These are phyloP conservation scores for Rutstroemia sp. DNA, from an alignment of 2,329 filamentous ascomycete genomes.

Conservation along the genomic window DNA sequence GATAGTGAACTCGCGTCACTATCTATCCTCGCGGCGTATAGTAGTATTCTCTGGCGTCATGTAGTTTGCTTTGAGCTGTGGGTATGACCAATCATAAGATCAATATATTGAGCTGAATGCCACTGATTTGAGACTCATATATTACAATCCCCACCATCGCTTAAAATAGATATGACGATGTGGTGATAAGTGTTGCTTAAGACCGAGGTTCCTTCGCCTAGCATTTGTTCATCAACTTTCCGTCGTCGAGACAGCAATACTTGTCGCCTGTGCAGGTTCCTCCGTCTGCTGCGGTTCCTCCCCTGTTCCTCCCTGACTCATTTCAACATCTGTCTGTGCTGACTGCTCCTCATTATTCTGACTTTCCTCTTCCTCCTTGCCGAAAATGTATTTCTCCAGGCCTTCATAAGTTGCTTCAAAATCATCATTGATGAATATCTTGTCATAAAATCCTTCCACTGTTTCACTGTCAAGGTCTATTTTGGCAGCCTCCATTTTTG, in stretches of 20 bases:
- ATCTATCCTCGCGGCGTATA: too few relatives aligned
- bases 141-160: too few relatives aligned
- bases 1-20: too few relatives aligned
- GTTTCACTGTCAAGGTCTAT: slow-evolving; percentile 38
- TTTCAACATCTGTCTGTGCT: background rate
- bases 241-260: slow-evolving; percentile 21
- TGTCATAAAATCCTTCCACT: slow-evolving; percentile 41
- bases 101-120: too few relatives aligned
- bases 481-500: slow-evolving; percentile 34
- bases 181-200: too few relatives aligned
- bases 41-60: too few relatives aligned
- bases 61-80: too few relatives aligned
- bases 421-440: slow-evolving; percentile 43
- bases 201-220: too few relatives aligned
- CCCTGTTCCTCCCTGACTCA: background rate
- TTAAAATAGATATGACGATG: too few relatives aligned
- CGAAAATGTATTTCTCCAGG: slow-evolving; percentile 43
- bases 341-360: background rate
- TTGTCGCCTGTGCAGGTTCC: slow-evolving; percentile 24
- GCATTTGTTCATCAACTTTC: too few relatives aligned
- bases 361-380: slow-evolving; percentile 9
- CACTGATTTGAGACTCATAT: too few relatives aligned
- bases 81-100: too few relatives aligned
- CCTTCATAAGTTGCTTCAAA: slow-evolving; percentile 41
- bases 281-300: background rate